Conservation (phyloP, 2,329 filamentous ascomycete species). For the Cladosporium sp. region DNA sequence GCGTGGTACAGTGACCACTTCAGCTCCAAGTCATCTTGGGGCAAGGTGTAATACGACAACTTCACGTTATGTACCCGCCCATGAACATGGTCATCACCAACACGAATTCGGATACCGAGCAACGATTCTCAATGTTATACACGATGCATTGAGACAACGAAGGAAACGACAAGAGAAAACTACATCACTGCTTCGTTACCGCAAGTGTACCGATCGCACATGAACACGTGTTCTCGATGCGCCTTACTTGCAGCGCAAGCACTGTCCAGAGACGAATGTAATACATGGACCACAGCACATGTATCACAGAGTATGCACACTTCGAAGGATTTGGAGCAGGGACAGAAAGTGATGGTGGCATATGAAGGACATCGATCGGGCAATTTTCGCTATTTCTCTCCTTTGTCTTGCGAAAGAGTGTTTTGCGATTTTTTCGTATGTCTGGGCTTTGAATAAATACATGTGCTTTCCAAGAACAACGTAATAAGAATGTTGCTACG, state of each 20-base stretch:
- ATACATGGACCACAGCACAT: neutral
- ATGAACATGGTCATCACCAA: neutral
- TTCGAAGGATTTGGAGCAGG: neutral
- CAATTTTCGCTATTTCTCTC: neutral
- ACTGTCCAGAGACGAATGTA: neutral
- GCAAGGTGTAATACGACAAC: conserved; percentile 12
- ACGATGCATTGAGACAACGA: neutral
- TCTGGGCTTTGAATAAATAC: neutral
- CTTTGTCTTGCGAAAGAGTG: neutral
- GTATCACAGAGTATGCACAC: neutral
- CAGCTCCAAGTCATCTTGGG: conserved; percentile 22
- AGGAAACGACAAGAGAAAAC: neutral
- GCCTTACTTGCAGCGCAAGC: neutral
- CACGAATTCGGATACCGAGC: neutral
- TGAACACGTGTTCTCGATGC: neutral
- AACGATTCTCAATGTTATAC: neutral
- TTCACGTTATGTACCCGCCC: neutral
- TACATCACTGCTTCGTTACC: too few relatives aligned
- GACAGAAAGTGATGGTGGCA: neutral
- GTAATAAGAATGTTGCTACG: neutral
- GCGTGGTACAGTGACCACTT: conserved; percentile 26
- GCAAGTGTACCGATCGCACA: neutral
- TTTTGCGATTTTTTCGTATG: neutral
- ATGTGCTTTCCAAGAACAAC: neutral
- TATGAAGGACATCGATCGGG: neutral